These are phyloP conservation scores for Globisporangium cylindrosporum DNA, from an alignment of 352 stramenopile genomes.

Conservation along the genomic window DNA sequence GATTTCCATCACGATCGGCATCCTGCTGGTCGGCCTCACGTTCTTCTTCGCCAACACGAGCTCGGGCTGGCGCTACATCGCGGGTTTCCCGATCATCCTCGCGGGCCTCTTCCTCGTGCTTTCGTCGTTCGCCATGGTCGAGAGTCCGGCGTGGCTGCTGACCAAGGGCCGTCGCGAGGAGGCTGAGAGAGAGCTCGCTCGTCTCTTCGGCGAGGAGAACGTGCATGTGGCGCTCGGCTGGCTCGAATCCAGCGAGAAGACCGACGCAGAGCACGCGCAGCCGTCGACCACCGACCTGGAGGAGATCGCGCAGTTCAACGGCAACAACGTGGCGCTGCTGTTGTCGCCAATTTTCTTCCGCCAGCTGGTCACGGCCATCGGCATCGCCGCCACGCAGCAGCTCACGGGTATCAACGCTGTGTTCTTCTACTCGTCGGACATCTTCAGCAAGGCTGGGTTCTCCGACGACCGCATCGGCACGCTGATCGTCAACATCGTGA, in stretches of 20 bases:
- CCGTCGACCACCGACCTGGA: too few species aligned
- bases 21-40: constrained; percentile 38
- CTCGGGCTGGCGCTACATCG: constrained; percentile 41
- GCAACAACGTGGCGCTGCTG: too few species aligned
- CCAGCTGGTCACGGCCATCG: constrained; percentile 43
- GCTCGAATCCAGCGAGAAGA: constrained; percentile 22
- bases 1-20: constrained; percentile 43
- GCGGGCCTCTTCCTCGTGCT: constrained; percentile 29
- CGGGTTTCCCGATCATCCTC: constrained; percentile 32
- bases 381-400: constrained; percentile 40
- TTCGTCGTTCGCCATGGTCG: constrained; percentile 28
- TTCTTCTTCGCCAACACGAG: constrained; percentile 59
- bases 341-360: constrained; percentile 33
- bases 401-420: constrained; percentile 61
- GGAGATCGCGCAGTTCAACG: too few species aligned
- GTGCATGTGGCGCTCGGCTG: constrained; percentile 27
- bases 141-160: constrained; percentile 39
- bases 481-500: constrained; percentile 41
- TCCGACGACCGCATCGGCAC: constrained; percentile 37
- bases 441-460: constrained; percentile 38
- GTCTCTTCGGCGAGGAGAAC: constrained; percentile 32
- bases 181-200: constrained; percentile 23
- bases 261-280: constrained; percentile 24
- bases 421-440: constrained; percentile 49
- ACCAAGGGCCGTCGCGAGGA: constrained; percentile 27